Evolutionary conservation across 495 filamentous ascomycete genomes (phyloP), one percentile per base, ranked within the genome.

Genomic region (Aspergillus sclerotioniger): DNA sequence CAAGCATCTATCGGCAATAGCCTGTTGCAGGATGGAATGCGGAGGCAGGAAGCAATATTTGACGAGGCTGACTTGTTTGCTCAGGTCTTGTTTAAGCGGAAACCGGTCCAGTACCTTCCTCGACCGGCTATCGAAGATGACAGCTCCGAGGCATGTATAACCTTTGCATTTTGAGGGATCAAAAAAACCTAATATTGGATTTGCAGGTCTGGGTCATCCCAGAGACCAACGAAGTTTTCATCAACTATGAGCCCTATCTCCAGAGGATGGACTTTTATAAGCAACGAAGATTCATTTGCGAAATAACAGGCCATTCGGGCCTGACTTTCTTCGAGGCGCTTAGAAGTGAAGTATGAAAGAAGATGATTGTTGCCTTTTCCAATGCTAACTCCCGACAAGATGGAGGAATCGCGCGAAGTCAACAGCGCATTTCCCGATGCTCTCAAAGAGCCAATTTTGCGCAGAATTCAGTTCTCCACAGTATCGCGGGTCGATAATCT

Each of bases 61-160:
- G n/a, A 54, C 29, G 54, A 47, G 56, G 59, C 69, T 75, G 25
- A 74, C 62, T 41, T 31, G 28, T 3, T 32, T 45, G 17, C 33
- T 17, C 61, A 98, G 94, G 94, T 98, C 57, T 82, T 95, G 55
- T 96, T 90, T 75, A 97, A 97, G 76, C 86, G 93, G 62, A 98
- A 98, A 74, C 92, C 92, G 54, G 92, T 98, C 64, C 88, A 91
- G 77, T 88, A 89, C 69, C 74, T 93, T 54, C 79, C 86, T 52
- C 78, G 78, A 55, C 90, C 90, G 0, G 76, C 83, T 53, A 85
- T 93, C 60, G 81, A 90, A 53, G 86, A 92, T 83, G 88, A 94
- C 51, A 84, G 87, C 61, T 80, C 83, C 51, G 91, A 96, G 82
- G 90, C 90, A 80, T 61, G 80, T 62, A 39, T 29, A 62, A 5